phyloP scores from a whole-genome alignment of 2,329 filamentous ascomycete genomes.

The Exophiala calicioides region DNA sequence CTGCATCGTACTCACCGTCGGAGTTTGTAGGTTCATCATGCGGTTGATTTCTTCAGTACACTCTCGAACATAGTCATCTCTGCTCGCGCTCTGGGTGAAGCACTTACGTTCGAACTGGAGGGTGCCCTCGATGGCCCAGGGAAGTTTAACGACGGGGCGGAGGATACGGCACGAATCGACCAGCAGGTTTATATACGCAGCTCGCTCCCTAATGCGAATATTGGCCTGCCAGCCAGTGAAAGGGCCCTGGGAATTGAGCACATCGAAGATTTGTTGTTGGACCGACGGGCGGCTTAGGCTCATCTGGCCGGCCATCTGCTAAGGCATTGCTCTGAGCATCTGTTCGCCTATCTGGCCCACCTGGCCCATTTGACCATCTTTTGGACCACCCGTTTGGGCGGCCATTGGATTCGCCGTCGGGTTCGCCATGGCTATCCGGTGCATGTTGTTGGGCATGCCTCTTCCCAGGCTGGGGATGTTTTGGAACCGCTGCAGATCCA shows the following conservation, averaged over 20 bases:
- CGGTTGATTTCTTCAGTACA: conserved; percentile 47
- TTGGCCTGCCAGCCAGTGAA: conserved; percentile 49
- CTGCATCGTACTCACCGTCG: conserved; percentile 13
- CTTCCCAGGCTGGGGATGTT: conserved; percentile 31
- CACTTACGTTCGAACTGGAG: conserved; percentile 48
- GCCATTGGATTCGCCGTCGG: no score
- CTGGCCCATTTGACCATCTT: conserved; percentile 31
- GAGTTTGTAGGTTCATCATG: conserved; percentile 35
- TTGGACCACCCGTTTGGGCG: conserved; percentile 30
- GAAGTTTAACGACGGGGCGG: conserved; percentile 43
- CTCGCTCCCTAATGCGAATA: conserved; percentile 42
- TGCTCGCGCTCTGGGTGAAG: conserved; percentile 40
- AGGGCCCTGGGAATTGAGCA: conserved; percentile 44
- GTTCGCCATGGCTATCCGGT: conserved; percentile 28
- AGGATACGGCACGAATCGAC: conserved; percentile 50
- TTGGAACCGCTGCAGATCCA: conserved; percentile 31
- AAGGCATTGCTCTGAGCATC: conserved; percentile 19
- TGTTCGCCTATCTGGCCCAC: conserved; percentile 15
- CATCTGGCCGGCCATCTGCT: conserved; percentile 24
- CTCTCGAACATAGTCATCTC: conserved; percentile 45
- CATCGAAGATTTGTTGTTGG: conserved; percentile 40
- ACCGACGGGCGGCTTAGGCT: conserved; percentile 25
- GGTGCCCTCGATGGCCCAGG: conserved; percentile 43
- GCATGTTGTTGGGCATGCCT: conserved; percentile 31
- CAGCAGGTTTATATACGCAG: conserved; percentile 47